Conservation (phyloP, 306 rosid genomes). For the Hylodesmum podocarpum region DNA sequence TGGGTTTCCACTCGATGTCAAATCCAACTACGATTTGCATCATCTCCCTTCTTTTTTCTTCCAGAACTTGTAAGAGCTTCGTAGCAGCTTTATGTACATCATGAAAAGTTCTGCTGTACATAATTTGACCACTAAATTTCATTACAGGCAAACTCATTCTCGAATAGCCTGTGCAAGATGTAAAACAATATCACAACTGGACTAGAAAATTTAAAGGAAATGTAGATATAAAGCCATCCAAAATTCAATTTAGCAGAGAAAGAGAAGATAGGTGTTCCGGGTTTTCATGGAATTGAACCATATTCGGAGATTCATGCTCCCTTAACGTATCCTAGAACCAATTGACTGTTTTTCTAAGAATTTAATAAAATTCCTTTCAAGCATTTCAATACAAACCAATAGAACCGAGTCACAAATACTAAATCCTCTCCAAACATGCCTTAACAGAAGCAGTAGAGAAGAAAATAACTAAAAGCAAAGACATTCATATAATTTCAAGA, state of each 20-base stretch:
- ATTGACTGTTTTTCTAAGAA: neutral
- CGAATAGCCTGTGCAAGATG: slow-evolving; percentile 34
- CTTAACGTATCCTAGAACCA: neutral
- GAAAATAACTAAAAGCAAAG: neutral
- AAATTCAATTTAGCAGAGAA: neutral
- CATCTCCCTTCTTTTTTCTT: slow-evolving; percentile 40
- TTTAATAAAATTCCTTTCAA: neutral
- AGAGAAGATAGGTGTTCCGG: neutral
- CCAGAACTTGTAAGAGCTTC: slow-evolving; percentile 36
- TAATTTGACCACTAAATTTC: slow-evolving; percentile 66
- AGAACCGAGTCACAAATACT: neutral
- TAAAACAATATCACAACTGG: neutral
- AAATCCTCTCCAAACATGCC: neutral
- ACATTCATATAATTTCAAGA: neutral
- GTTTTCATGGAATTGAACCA: neutral
- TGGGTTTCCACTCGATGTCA: slow-evolving; percentile 86
- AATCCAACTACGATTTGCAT: slow-evolving; percentile 55
- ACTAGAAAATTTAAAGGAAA: slow-evolving; percentile 1
- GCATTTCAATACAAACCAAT: neutral
- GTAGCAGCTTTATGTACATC: slow-evolving; percentile 60
- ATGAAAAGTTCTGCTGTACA: slow-evolving; percentile 59
- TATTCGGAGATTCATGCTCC: neutral
- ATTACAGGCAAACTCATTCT: slow-evolving; percentile 60
- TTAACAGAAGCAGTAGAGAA: neutral
- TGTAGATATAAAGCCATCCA: neutral